A percentile compares a stretch with the other conserved stretches of the same genome.
Conservation (phyloP, 768 basidiomycete species). For the Tulasnella calospora region DNA sequence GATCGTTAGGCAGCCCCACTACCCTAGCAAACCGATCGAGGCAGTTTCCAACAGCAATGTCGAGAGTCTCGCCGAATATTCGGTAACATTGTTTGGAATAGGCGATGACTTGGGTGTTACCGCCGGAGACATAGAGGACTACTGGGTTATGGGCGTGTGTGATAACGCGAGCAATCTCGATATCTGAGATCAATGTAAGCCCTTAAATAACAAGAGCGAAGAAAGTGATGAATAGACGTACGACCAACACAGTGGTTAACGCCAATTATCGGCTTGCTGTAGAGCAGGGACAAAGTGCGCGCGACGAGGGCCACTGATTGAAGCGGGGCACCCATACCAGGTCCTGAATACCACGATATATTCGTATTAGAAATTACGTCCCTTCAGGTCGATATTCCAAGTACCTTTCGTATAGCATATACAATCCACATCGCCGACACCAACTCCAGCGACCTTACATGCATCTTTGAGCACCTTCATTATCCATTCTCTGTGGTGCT, state of each 20-base stretch:
- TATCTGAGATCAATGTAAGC: slow-evolving; percentile 53
- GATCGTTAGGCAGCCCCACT: slow-evolving; percentile 91
- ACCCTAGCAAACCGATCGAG: slow-evolving; percentile 95
- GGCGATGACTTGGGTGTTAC: slow-evolving; percentile 98
- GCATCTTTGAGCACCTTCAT: slow-evolving; percentile 75
- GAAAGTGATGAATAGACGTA: slow-evolving; percentile 42
- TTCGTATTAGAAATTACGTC: background rate
- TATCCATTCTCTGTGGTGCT: slow-evolving; percentile 93
- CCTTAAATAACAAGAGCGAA: background rate
- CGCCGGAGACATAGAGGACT: slow-evolving; percentile 96
- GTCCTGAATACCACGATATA: slow-evolving; percentile 54
- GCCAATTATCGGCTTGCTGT: slow-evolving; percentile 85
- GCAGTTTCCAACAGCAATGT: slow-evolving; percentile 99
- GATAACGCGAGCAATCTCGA: slow-evolving; percentile 96
- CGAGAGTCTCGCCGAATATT: slow-evolving; percentile 97
- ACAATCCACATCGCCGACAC: slow-evolving; percentile 78
- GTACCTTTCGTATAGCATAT: slow-evolving; percentile 98
- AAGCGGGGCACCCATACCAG: slow-evolving; percentile 98
- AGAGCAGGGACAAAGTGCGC: slow-evolving; percentile 80
- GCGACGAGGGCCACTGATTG: slow-evolving; percentile 94
- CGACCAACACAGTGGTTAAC: slow-evolving; percentile 99
- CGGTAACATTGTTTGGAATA: slow-evolving; percentile 96
- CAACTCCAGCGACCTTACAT: slow-evolving; percentile 58
- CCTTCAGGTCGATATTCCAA: background rate
- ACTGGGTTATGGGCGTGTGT: slow-evolving; percentile 93